Evolutionary conservation across 345 rosid species (phyloP), one percentile per base, ranked within the genome.

Genomic region (Populus nigra): DNA sequence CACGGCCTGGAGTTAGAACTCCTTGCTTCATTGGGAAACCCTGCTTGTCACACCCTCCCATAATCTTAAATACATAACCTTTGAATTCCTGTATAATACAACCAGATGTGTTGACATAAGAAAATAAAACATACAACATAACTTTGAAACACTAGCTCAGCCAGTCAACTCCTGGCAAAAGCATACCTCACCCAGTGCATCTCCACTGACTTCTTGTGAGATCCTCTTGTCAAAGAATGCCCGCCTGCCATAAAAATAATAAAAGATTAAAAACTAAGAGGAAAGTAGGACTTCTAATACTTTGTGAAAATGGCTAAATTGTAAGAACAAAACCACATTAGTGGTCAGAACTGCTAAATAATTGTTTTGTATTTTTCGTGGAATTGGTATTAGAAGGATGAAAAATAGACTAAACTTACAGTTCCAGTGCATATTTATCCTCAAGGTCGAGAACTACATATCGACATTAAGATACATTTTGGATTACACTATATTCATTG

Each of bases 11-110:
- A 71, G 98, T 92, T 27, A 91, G 80, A 82, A 91, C 98, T 83
- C 96, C 98, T 81, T 94, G 97, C 83, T 94, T 92, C 98, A 91
- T 94, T 43, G 98, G 96, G 76, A 94, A 92, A 50, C 98, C 97
- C 68, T 94, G 98, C 83, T 92, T 92, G 94, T 92, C 97, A 33
- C 97, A 94, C 45, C 98, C 98, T 76, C 96, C 98, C 98, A 80
- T 94, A 77, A 90, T 94, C 88, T 92, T 92, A 82, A 92, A 94
- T 2, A 94, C 87, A 35, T 94, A 94, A 2, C 98, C 98, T 77
- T 88, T 94, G 80, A 94, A 92, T 79, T 94, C 96, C 98, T 90
- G 84, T 29, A 73, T 62, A 38, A 57, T 65, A 67, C 55, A 72
- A 65, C 10, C 16, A 50, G 9, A 23, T 11, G 17, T 8, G 29